phyloP scores from a whole-genome alignment of 495 filamentous ascomycete species.

The Parathielavia hyrcaniae region DNA sequence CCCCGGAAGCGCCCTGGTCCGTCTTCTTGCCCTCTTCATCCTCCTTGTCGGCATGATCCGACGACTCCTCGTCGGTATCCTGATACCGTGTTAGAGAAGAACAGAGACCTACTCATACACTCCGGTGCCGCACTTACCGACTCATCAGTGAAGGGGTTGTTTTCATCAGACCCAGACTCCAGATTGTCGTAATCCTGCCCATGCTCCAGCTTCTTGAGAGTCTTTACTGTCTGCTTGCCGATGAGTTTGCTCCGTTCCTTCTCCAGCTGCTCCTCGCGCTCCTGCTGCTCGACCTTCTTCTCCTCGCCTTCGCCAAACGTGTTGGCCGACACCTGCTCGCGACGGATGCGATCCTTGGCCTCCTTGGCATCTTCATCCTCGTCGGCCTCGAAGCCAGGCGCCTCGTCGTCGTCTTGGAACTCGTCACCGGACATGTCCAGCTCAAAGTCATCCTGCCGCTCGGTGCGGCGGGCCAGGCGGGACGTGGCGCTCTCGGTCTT shows the following conservation, averaged over 20 bases:
- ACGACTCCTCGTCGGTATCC: constrained; percentile 28
- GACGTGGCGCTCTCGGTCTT: constrained; percentile 51
- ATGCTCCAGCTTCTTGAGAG: constrained; percentile 74
- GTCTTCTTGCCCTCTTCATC: constrained; percentile 65
- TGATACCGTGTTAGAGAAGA: constrained; percentile 20
- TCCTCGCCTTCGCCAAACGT: constrained; percentile 80
- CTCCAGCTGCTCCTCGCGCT: constrained; percentile 61
- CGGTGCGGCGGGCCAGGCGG: constrained; percentile 43
- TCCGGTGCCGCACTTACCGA: constrained; percentile 33
- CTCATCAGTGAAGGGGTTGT: constrained; percentile 58
- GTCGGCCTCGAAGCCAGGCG: constrained; percentile 68
- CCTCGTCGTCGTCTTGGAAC: constrained; percentile 73
- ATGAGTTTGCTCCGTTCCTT: constrained; percentile 59
- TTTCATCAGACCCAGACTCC: constrained; percentile 46
- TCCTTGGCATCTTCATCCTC: constrained; percentile 80
- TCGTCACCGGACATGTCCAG: constrained; percentile 52
- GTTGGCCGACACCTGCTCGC: constrained; percentile 81
- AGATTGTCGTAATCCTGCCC: constrained; percentile 79
- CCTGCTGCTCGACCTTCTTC: constrained; percentile 76
- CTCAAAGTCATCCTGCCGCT: constrained; percentile 52
- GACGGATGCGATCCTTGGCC: constrained; percentile 75
- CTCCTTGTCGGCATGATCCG: constrained; percentile 61
- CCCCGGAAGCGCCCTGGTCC: constrained; percentile 57
- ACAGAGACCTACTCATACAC: constrained; percentile 30
- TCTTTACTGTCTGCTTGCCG: constrained; percentile 71